Evolutionary conservation across 345 rosid species (phyloP).

Genomic region (Acer saccharum): DNA sequence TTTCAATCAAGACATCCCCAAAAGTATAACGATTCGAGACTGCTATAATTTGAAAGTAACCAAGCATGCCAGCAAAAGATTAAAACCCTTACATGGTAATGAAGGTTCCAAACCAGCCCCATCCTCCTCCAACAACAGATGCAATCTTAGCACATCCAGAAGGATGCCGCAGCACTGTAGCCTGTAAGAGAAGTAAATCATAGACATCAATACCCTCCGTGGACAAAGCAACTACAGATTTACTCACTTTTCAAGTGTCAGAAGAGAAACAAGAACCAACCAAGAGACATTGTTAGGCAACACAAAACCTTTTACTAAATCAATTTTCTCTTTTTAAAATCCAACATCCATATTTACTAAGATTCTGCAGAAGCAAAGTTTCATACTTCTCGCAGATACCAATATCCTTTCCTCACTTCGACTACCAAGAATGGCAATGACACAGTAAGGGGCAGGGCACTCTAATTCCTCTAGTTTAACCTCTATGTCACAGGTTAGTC

Average conservation of each 20-base stretch:
- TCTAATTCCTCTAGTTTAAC: not conserved
- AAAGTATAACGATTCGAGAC: slow-evolving; percentile 7
- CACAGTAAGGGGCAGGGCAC: not conserved
- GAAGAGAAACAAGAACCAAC: not conserved
- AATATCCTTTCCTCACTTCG: not conserved
- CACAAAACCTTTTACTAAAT: not conserved
- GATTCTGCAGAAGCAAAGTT: not conserved
- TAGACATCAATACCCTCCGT: slow-evolving; percentile 18
- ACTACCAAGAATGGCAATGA: not conserved
- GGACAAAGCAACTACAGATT: slow-evolving; percentile 3
- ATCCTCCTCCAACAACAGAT: slow-evolving; percentile 58
- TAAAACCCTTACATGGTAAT: slow-evolving; percentile 52
- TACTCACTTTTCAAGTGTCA: not conserved
- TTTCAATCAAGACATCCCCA: slow-evolving; percentile 25
- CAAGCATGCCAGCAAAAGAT: not conserved
- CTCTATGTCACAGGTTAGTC: not conserved
- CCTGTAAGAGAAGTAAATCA: slow-evolving; percentile 42
- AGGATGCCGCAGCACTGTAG: slow-evolving; percentile 77
- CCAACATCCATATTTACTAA: not conserved
- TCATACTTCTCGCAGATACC: not conserved
- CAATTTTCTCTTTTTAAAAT: not conserved
- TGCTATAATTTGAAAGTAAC: not conserved
- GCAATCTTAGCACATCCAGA: slow-evolving; percentile 75
- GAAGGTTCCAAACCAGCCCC: slow-evolving; percentile 83
- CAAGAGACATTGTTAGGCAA: not conserved